Conservation (phyloP, 371 early-diverging fungal genomes). For the Mortierella sp. region DNA sequence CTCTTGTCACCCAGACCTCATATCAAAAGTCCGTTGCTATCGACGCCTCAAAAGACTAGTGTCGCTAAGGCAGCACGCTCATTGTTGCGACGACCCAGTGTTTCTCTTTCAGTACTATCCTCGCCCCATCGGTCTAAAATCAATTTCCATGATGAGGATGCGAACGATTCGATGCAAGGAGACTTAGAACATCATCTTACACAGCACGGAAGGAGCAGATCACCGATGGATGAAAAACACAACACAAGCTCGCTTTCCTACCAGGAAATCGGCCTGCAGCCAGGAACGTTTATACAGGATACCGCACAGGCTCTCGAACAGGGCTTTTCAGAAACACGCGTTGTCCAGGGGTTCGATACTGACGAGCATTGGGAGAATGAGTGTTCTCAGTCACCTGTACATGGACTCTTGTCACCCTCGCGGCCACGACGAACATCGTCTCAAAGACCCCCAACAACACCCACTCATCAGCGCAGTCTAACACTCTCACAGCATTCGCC, state of each 20-base stretch:
- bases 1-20: not conserved
- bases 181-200: too few relatives aligned
- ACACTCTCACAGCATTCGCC: constrained; percentile 48
- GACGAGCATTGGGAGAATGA: not conserved
- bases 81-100: constrained; percentile 29
- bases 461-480: constrained; percentile 39
- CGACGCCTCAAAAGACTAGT: constrained; percentile 31
- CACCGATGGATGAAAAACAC: not conserved
- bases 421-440: not conserved
- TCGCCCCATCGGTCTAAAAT: constrained; percentile 1
- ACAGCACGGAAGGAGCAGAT: too few relatives aligned
- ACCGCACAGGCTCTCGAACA: too few relatives aligned
- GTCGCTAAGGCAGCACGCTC: constrained; percentile 37
- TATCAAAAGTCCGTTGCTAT: constrained; percentile 21
- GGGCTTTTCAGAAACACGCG: too few relatives aligned
- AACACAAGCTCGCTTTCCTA: too few relatives aligned
- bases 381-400: too few relatives aligned
- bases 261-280: too few relatives aligned
- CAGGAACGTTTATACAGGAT: too few relatives aligned
- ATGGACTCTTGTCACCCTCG: constrained; percentile 6
- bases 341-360: too few relatives aligned
- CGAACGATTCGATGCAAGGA: too few relatives aligned
- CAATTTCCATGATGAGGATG: not conserved
- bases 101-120: constrained; percentile 3
- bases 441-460: constrained; percentile 20